Base-by-base conservation (phyloP, 2,329 filamentous ascomycete genomes). In the Cladosporium oxysporum region DNA sequence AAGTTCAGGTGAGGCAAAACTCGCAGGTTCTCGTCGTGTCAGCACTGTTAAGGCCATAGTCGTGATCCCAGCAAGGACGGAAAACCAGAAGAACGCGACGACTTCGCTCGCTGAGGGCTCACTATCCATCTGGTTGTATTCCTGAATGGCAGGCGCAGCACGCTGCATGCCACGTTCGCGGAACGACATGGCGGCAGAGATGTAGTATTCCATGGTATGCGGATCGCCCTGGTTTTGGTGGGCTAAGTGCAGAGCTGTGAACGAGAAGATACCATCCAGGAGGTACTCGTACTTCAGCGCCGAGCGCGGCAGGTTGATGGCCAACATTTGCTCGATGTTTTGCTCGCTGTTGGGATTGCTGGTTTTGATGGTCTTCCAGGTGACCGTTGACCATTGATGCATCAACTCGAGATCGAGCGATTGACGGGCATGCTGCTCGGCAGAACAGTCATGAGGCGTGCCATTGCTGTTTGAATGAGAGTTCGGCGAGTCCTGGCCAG, bases 341-440 rank as follows among this genome's bases (percentile, higher is more conserved):
- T 28, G 2, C 12, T 61, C 61, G 21, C 33, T 44, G 2, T 58
- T 31, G 10, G 58, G 60, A 2, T 26, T 26, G 41, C 63, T 64
- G 16, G 65, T 60, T 7, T 64, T 62, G 18, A 71, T 29, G 12
- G 66, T 69, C 29, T 64, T 52, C 37, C 63, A 69, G 16, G 71
- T 71, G 14, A 64, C 66, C 7, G 70, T 69, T 16, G 62, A 61
- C 53, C 68, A 72, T 10, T 71, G 69, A 29, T 72, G 69, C 66
- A 72, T 69, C 26, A 72, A 64, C 63, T 69, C 69, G 26, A 72
- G 64, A 44, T 72, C 69, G 57, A 67, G 68, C 44, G 67, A 31
- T 37, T 71, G 61, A 10, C 61, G 61, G 23, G 23, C 23, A 55
- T 63, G 61, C 26, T 63, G 61, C 50, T 63, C 61, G 2, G 50